Base-by-base conservation (phyloP, 2,329 filamentous ascomycete species). In the Scorias spongiosa region DNA sequence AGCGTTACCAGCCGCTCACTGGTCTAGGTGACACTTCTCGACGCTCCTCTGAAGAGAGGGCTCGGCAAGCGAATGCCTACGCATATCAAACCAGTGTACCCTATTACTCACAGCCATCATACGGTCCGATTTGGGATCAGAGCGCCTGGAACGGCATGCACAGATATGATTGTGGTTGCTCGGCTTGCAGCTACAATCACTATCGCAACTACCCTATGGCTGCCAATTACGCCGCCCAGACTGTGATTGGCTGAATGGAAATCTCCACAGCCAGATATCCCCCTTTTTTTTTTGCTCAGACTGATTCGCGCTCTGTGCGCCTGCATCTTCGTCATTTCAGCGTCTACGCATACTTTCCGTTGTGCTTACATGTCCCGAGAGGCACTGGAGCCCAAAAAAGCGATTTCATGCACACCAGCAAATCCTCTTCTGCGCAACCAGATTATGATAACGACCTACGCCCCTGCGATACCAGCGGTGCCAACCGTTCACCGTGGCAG, bases 231-330 rank as follows among this genome's bases (percentile, higher is more conserved):
- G 47, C 54, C 26, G 51, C 57, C 39, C 58, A 61, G 50, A 56
- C 59, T n/a, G 58, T 61, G 42, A 59, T 60, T 51, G 59, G 59
- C n/a, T 62, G 17, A 20, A 40, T 68, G 62, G 58, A 26, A 26
- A 26, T 7, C 7, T 26, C 20, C 20, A 26, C 20, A 26, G 20
- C 20, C 20, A 26, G 20, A 26, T 26, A 26, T 7, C 20, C 20
- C 20, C 20, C 7, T 26, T 26, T 26, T 3, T 7, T 26, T 26
- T 26, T 26, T 26, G 20, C 20, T 26, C 20, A 26, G 20, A 26
- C 20, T 26, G 20, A 26, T 26, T 15, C 15, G 32, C 32, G 32
- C 32, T 36, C 15, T 15, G 32, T 36, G 32, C 32, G 32, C 32
- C 32, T 36, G 32, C 32, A 36, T 36, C 32, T 36, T 36, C 32